phyloP scores from a whole-genome alignment of 116 monocot genomes.

The Trichopus zeylanicus region DNA sequence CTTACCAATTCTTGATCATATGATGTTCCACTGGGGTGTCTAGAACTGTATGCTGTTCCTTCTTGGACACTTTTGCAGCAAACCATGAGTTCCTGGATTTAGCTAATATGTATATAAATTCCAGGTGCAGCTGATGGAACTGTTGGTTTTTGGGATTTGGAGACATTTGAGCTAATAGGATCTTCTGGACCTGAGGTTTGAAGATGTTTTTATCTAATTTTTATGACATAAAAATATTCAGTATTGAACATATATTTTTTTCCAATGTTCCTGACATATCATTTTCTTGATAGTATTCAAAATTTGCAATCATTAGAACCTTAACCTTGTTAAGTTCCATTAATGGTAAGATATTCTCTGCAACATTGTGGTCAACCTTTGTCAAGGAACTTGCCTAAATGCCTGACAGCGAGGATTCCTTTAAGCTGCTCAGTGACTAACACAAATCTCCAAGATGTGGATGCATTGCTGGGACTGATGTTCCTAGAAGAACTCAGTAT shows the following conservation, averaged over 20 bases:
- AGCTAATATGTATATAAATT: conserved; percentile 10
- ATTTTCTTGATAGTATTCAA: background rate
- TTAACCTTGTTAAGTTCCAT: too few relatives aligned
- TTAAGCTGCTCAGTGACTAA: too few relatives aligned
- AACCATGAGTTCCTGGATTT: background rate
- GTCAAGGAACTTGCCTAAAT: too few relatives aligned
- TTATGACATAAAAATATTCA: background rate
- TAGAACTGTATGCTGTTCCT: background rate
- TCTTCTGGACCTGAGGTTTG: conserved; percentile 84
- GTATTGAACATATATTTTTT: background rate
- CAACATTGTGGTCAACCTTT: too few relatives aligned
- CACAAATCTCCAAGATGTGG: too few relatives aligned
- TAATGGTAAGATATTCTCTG: too few relatives aligned
- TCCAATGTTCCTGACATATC: background rate
- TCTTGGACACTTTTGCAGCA: background rate
- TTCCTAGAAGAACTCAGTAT: too few relatives aligned
- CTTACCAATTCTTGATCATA: background rate
- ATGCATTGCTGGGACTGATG: too few relatives aligned
- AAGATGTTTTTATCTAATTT: background rate
- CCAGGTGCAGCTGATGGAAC: conserved; percentile 85
- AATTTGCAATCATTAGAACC: background rate
- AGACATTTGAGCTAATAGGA: conserved; percentile 95
- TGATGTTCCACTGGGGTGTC: too few relatives aligned
- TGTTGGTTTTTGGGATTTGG: conserved; percentile 95
- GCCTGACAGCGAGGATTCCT: too few relatives aligned